These are phyloP conservation scores for Boletus fagicola DNA, from an alignment of 768 basidiomycete species.

Conservation along the genomic window DNA sequence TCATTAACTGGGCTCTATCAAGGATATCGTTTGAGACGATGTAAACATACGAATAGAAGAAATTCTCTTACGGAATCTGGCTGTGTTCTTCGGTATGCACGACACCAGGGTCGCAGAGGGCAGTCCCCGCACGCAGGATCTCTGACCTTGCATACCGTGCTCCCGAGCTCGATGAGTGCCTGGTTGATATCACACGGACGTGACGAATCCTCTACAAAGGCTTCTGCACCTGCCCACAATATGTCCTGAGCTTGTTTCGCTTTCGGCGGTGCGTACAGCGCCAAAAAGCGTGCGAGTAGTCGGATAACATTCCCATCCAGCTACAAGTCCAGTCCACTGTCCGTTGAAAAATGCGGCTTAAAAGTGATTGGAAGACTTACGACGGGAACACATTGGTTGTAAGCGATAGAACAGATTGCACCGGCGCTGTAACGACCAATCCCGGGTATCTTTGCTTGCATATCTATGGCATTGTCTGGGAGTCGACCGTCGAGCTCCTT, in stretches of 20 bases:
- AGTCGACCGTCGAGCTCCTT: constrained; percentile 63
- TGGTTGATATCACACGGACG: constrained; percentile 86
- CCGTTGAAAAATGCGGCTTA: neutral
- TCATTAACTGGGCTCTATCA: constrained; percentile 4
- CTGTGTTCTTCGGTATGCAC: constrained; percentile 46
- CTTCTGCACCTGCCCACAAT: constrained; percentile 77
- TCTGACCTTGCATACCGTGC: constrained; percentile 86
- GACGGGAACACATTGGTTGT: constrained; percentile 78
- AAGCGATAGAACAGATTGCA: constrained; percentile 83
- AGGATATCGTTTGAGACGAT: neutral
- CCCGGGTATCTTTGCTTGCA: constrained; percentile 83
- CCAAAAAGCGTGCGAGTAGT: constrained; percentile 78
- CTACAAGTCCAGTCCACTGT: constrained; percentile 37
- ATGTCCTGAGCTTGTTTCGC: constrained; percentile 72
- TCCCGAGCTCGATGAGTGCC: constrained; percentile 92
- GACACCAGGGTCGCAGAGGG: constrained; percentile 68
- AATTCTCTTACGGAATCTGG: constrained; percentile 10
- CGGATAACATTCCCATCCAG: constrained; percentile 90
- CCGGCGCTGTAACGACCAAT: constrained; percentile 90
- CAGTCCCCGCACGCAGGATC: constrained; percentile 74
- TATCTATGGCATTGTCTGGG: constrained; percentile 74
- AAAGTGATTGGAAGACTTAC: constrained; percentile 45
- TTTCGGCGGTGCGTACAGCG: constrained; percentile 80
- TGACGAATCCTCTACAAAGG: constrained; percentile 55
- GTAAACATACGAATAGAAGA: neutral